Conservation (phyloP, 2,329 filamentous ascomycete genomes). For the Sphaerulina vaccinii region DNA sequence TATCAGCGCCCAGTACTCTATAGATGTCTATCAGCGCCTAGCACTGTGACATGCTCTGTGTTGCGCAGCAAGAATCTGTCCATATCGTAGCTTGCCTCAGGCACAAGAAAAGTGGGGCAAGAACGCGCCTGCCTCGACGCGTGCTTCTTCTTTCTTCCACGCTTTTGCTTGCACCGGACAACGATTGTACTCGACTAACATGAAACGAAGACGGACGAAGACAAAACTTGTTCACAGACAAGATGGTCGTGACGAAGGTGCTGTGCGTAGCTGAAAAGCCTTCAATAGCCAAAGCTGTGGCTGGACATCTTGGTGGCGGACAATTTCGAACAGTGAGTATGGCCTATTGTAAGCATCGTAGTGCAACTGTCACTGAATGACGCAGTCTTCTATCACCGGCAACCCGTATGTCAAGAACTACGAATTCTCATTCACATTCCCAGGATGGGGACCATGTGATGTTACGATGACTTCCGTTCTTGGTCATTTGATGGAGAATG, state of each 20-base stretch:
- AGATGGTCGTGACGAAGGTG: slow-evolving; percentile 52
- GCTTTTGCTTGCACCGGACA: neutral
- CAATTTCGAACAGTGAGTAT: slow-evolving; percentile 64
- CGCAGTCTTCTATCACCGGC: slow-evolving; percentile 64
- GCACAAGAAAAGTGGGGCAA: neutral
- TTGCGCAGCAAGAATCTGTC: no score
- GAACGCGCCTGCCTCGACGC: slow-evolving; percentile 3
- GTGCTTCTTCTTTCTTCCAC: neutral
- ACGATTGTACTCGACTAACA: neutral
- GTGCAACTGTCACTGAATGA: slow-evolving; percentile 16
- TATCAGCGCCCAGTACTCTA: no score
- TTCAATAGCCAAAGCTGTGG: slow-evolving; percentile 92
- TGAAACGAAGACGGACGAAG: neutral
- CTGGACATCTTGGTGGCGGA: slow-evolving; percentile 82
- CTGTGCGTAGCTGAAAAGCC: slow-evolving; percentile 85
- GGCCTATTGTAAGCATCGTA: neutral
- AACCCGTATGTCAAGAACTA: slow-evolving; percentile 91
- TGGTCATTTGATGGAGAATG: slow-evolving; percentile 79
- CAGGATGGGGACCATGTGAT: slow-evolving; percentile 73
- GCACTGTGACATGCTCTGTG: no score
- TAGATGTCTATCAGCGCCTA: no score
- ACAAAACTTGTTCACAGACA: slow-evolving; percentile 5
- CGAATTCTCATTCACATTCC: slow-evolving; percentile 84
- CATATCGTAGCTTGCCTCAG: no score
- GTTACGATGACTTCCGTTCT: slow-evolving; percentile 94